Percentiles rank a stretch among this genome's conserved stretches.
Evolutionary conservation across 306 rosid species (phyloP).

Genomic region (Citrullus colocynthis): DNA sequence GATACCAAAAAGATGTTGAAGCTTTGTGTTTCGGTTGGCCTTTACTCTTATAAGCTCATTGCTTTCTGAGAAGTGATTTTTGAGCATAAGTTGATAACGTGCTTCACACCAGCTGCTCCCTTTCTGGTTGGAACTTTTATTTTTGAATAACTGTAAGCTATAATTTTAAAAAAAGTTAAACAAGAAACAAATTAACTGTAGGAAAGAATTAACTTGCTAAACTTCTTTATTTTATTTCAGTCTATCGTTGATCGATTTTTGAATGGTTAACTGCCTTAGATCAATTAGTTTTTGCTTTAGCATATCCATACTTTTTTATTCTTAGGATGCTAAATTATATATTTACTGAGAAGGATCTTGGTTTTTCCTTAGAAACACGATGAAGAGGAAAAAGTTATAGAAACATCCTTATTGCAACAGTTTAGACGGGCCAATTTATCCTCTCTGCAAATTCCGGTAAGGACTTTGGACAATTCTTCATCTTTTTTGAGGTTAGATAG

Average conservation of each 20-base stretch:
- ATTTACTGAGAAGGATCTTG: neutral
- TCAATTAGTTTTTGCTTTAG: neutral
- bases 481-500: conserved; percentile 37
- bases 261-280: neutral
- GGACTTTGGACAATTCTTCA: conserved; percentile 48
- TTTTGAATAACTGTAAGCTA: neutral
- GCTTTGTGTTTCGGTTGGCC: too few species aligned
- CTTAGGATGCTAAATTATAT: neutral
- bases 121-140: neutral
- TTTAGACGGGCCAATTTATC: conserved; percentile 44
- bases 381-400: conserved; percentile 23
- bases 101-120: too few species aligned
- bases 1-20: too few species aligned
- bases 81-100: too few species aligned
- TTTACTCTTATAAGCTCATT: too few species aligned
- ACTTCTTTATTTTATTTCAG: neutral
- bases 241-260: neutral
- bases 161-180: too few species aligned
- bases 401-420: conserved; percentile 24
- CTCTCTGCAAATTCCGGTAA: conserved; percentile 51
- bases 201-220: neutral
- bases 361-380: conserved; percentile 16
- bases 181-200: neutral
- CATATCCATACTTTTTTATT: neutral
- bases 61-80: too few species aligned